Conservation (phyloP, 208 protist genomes). For the Angomonas ambiguus region DNA sequence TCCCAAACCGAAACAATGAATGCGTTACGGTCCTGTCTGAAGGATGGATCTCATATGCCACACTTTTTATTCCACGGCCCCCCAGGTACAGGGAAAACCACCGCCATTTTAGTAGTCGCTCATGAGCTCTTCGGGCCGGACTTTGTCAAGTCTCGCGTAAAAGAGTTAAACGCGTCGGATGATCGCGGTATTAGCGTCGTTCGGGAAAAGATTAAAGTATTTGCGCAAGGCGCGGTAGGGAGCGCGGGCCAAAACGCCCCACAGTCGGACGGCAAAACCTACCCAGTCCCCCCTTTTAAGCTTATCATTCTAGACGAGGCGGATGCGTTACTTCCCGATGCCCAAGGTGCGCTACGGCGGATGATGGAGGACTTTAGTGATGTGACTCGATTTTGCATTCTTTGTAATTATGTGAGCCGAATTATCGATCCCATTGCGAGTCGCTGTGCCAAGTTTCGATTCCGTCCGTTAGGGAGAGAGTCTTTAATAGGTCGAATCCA, state of each 20-base stretch:
- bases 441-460: constrained; percentile 99
- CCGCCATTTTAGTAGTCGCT: constrained; percentile 97
- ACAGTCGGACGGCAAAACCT: constrained; percentile 81
- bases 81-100: constrained; percentile 98
- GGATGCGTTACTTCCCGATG: constrained; percentile 97
- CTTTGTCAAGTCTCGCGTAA: constrained; percentile 86
- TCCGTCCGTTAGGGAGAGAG: constrained; percentile 91
- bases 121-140: constrained; percentile 96
- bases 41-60: constrained; percentile 91
- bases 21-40: constrained; percentile 88
- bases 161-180: constrained; percentile 99
- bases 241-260: constrained; percentile 42
- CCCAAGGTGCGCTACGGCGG: constrained; percentile 96
- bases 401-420: constrained; percentile 99
- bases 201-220: constrained; percentile 97
- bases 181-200: constrained; percentile 99
- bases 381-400: constrained; percentile 99
- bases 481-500: constrained; percentile 84
- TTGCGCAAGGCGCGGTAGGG: constrained; percentile 91
- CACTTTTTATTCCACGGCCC: constrained; percentile 99
- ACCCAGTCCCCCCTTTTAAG: constrained; percentile 95
- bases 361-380: constrained; percentile 98
- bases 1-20: constrained; percentile 95
- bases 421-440: constrained; percentile 99
- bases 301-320: constrained; percentile 99